A percentile compares a stretch with the other conserved stretches of the same genome.
Conservation (phyloP, 176 grass and related monocot species). For the Triticum turgidum region DNA sequence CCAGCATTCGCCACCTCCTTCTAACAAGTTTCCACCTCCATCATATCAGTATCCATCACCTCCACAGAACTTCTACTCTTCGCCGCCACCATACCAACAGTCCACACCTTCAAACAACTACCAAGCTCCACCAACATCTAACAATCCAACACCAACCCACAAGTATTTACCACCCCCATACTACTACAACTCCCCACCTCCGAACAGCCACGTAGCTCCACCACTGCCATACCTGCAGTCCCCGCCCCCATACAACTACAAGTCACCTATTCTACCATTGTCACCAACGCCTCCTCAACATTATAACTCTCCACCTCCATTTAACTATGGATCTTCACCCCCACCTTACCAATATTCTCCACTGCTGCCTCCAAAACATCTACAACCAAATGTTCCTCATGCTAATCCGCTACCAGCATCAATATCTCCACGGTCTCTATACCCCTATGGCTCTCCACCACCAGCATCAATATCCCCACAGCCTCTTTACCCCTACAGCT, state of each 20-base stretch:
- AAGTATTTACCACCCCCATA: constrained; percentile 53
- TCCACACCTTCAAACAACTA: constrained; percentile 30
- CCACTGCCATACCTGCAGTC: constrained; percentile 22
- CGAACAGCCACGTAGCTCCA: constrained; percentile 23
- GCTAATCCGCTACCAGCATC: constrained; percentile 34
- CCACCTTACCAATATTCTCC: constrained; percentile 39
- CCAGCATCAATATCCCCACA: constrained; percentile 23
- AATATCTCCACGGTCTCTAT: constrained; percentile 25
- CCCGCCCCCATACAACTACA: constrained; percentile 39
- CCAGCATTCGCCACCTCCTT: constrained; percentile 22
- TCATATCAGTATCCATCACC: constrained; percentile 46
- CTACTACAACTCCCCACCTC: constrained; percentile 45
- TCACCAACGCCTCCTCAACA: background rate
- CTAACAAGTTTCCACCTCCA: constrained; percentile 35
- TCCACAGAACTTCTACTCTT: constrained; percentile 18
- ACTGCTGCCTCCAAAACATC: constrained; percentile 26
- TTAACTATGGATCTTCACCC: constrained; percentile 33
- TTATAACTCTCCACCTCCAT: constrained; percentile 40
- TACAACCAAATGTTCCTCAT: constrained; percentile 31
- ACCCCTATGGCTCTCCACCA: constrained; percentile 29
- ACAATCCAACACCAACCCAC: constrained; percentile 7
- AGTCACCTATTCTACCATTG: constrained; percentile 35
- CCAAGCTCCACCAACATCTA: constrained; percentile 12
- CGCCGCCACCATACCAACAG: constrained; percentile 32
- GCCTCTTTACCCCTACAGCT: constrained; percentile 31